A percentile compares a stretch with the other conserved stretches of the same genome.
Evolutionary conservation across 1,284 basidiomycete genomes (phyloP).

Genomic region (Moniliophthora roreri): DNA sequence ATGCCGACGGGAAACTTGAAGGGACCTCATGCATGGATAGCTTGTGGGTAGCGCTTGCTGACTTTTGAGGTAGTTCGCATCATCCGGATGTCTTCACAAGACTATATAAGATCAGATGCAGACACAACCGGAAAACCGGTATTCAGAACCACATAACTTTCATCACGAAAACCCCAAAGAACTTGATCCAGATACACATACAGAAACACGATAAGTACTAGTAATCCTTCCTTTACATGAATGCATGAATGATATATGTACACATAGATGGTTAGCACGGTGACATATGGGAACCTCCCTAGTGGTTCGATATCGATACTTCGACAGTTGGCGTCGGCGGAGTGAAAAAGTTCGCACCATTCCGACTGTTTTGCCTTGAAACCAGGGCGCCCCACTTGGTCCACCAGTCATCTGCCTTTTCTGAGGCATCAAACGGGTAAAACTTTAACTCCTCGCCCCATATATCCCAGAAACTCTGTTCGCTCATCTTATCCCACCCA

Average conservation of each 20-base stretch:
- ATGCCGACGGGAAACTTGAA: no score
- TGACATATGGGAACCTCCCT: not conserved
- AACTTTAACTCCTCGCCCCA: conserved; percentile 41
- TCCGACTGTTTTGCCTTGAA: conserved; percentile 21
- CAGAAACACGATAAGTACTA: not conserved
- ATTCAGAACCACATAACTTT: no score
- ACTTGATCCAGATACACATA: no score
- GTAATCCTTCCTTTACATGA: not conserved
- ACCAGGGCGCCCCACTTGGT: conserved; percentile 40
- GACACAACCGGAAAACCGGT: no score
- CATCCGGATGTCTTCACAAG: no score
- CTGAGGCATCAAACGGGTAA: conserved; percentile 37
- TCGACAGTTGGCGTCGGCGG: conserved; percentile 20
- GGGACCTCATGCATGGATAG: no score
- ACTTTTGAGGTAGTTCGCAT: no score
- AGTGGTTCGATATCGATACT: conserved; percentile 16
- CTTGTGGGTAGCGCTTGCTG: no score
- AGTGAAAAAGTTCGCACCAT: not conserved
- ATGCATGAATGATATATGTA: no score
- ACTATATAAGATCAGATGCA: no score
- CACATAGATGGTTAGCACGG: not conserved
- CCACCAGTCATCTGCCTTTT: conserved; percentile 51
- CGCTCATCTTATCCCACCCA: conserved; percentile 36
- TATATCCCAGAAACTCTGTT: conserved; percentile 32
- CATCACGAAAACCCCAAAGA: no score